Base-by-base conservation (phyloP, 345 rosid species). In the Draba incana region DNA sequence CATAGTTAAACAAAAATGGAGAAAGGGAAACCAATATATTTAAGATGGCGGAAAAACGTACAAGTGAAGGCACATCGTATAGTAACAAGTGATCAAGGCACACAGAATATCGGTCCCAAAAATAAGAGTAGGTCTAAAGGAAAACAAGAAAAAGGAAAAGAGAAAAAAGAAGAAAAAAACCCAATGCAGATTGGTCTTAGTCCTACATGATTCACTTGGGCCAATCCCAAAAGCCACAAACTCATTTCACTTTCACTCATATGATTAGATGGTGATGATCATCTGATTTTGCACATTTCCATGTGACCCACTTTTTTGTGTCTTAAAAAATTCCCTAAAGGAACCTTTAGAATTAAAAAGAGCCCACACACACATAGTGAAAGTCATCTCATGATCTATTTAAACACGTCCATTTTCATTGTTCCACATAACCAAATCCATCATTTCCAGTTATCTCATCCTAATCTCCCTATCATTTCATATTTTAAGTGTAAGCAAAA, bases 241-340 rank as follows among this genome's bases (percentile, higher is more conserved):
- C 66, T 63, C 61, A 69, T 67, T 68, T 62, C 70, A 62, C 78
- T 75, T 75, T 68, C 33, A 51, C 28, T 56, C 77, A 72, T 50
- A 75, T 75, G 71, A 75, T 75, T 75, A 69, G 75, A 56, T 61
- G 79, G 79, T 75, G 56, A 75, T 75, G 79, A 69, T 75, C 60
- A 69, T 68, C 78, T 68, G 66, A 75, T 63, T 63, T 75, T 69
- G 56, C 79, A 69, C 75, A 68, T 69, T 75, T 69, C 54, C 79
- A 75, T 75, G 79, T 75, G 79, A 75, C 75, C 75, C 56, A 68
- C 69, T 60, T 60, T 70, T 74, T 31, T 53, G 38, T 37, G 59
- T 60, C 57, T 55, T 39, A 35, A 75, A 62, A 61, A 25, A 35
- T 16, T 27, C 33, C 44, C 16, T 6, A 68, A 68, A 75, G 66